phyloP scores from a whole-genome alignment of 164 flowering plant species.

The Stephania japonica region DNA sequence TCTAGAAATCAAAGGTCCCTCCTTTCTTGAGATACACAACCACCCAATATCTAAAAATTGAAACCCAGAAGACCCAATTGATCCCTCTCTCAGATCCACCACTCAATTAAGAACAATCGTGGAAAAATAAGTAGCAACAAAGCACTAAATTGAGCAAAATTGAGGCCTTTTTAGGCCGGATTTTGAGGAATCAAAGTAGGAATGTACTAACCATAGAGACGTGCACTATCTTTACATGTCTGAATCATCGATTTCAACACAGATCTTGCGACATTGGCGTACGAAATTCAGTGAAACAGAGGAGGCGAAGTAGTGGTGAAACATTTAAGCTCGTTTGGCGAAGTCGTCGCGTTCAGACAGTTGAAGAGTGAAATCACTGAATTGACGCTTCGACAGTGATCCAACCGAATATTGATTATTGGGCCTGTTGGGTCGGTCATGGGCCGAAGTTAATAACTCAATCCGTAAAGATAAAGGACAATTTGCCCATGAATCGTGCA shows the following conservation, averaged over 20 bases:
- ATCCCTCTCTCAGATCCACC: background rate
- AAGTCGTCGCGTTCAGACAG: background rate
- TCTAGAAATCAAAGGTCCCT: conserved; percentile 4
- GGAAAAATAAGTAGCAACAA: background rate
- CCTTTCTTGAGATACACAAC: background rate
- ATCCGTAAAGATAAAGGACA: no score
- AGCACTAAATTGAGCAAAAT: background rate
- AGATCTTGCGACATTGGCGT: conserved; percentile 9
- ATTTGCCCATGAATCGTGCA: no score
- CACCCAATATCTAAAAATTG: conserved; percentile 9
- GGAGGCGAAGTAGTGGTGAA: conserved; percentile 3
- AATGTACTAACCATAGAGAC: conserved; percentile 17
- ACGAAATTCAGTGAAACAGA: background rate
- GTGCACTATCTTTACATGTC: background rate
- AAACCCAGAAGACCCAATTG: conserved; percentile 11
- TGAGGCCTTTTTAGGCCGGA: background rate
- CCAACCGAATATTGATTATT: no score
- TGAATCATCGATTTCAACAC: background rate
- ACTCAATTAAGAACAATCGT: background rate
- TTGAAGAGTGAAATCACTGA: no score
- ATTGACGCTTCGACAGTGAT: no score
- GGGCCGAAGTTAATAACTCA: no score
- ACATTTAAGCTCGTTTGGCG: conserved; percentile 1
- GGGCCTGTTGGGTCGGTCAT: no score
- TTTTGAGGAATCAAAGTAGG: background rate